These are phyloP conservation scores for Gremmenia infestans DNA, from an alignment of 2,329 filamentous ascomycete species.

Conservation along the genomic window DNA sequence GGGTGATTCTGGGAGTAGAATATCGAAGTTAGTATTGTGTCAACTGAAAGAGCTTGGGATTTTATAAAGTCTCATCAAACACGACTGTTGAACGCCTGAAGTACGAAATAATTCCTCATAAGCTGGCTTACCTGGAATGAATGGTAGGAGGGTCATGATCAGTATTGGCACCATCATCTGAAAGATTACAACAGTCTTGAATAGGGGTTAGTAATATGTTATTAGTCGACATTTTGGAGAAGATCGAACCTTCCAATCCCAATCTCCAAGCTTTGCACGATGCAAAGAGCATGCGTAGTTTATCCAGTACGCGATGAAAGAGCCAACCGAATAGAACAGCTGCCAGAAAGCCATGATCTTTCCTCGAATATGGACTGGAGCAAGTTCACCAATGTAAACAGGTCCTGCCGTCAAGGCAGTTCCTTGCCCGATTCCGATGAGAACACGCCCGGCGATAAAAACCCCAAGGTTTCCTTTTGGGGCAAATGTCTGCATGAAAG, in stretches of 20 bases:
- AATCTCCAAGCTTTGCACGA: slow-evolving; percentile 52
- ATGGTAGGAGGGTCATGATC: slow-evolving; percentile 56
- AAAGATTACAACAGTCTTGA: slow-evolving; percentile 55
- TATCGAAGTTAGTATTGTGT: no score
- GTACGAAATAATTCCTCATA: no score
- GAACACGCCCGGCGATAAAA: slow-evolving; percentile 63
- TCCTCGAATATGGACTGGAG: slow-evolving; percentile 59
- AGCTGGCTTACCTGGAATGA: slow-evolving; percentile 42
- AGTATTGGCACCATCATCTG: slow-evolving; percentile 59
- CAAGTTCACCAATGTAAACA: slow-evolving; percentile 66
- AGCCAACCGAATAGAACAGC: slow-evolving; percentile 61
- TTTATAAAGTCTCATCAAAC: no score
- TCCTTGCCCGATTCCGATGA: slow-evolving; percentile 67
- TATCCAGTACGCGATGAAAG: slow-evolving; percentile 62
- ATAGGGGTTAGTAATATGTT: background rate
- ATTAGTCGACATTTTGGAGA: no score
- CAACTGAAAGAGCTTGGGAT: no score
- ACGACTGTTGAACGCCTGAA: no score
- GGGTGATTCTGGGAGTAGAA: slow-evolving; percentile 46
- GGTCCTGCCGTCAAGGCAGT: slow-evolving; percentile 63
- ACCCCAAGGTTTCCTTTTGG: slow-evolving; percentile 55
- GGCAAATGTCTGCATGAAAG: slow-evolving; percentile 63
- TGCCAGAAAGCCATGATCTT: slow-evolving; percentile 68
- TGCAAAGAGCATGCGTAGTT: slow-evolving; percentile 58
- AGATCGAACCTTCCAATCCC: slow-evolving; percentile 60